phyloP scores from a whole-genome alignment of 148 eudicot genomes.

The Suaeda aralocaspica region DNA sequence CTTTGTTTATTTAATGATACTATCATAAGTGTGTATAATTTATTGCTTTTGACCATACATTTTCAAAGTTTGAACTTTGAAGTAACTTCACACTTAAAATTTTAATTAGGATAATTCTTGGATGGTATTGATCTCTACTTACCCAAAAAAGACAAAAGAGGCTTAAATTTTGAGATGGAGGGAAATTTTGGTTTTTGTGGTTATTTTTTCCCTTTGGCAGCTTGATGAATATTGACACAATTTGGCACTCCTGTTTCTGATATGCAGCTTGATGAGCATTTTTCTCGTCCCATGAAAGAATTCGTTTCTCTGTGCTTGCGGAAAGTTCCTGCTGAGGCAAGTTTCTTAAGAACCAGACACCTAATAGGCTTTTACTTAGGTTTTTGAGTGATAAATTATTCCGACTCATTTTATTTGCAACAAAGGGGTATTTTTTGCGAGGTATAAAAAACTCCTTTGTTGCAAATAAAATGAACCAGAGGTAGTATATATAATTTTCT shows the following conservation, averaged over 20 bases:
- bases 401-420: too few species aligned
- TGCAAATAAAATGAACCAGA: too few species aligned
- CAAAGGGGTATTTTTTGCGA: too few species aligned
- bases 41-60: not conserved
- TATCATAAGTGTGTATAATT: too few species aligned
- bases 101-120: too few species aligned
- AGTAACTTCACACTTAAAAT: too few species aligned
- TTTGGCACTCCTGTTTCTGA: constrained; percentile 22
- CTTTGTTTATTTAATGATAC: too few species aligned
- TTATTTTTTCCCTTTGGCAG: constrained; percentile 5
- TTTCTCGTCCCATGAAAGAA: constrained; percentile 92
- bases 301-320: constrained; percentile 77
- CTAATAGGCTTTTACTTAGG: constrained; percentile 2
- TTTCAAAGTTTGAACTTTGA: too few species aligned
- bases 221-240: constrained; percentile 10
- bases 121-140: too few species aligned
- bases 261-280: constrained; percentile 91
- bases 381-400: not conserved
- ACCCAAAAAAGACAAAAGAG: too few species aligned
- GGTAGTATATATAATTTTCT: not conserved
- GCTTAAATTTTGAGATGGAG: not conserved
- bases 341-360: constrained; percentile 17
- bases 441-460: too few species aligned
- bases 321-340: constrained; percentile 84
- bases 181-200: not conserved